phyloP scores from a whole-genome alignment of 176 grass and related monocot genomes.

The Elymus sibiricus region DNA sequence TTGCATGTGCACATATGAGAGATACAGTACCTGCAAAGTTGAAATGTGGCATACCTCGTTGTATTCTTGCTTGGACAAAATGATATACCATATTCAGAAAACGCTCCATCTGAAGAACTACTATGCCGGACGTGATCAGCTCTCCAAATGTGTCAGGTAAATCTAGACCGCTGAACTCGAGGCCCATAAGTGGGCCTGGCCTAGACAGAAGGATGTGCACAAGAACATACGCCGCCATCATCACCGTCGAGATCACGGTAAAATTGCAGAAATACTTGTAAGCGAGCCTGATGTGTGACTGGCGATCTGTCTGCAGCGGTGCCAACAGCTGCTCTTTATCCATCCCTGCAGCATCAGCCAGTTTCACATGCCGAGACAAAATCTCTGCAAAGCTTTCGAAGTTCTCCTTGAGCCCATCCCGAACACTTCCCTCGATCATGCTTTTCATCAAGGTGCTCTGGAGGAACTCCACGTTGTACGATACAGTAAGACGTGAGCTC shows the following conservation, averaged over 20 bases:
- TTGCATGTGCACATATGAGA: background rate
- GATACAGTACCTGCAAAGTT: background rate
- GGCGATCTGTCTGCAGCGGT: slow-evolving; percentile 54
- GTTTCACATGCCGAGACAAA: slow-evolving; percentile 56
- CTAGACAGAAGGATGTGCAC: slow-evolving; percentile 67
- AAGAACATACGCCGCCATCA: slow-evolving; percentile 68
- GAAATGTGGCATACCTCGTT: slow-evolving; percentile 48
- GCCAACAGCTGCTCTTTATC: slow-evolving; percentile 83
- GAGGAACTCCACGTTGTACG: slow-evolving; percentile 72
- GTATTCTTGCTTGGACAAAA: slow-evolving; percentile 79
- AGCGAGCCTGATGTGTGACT: slow-evolving; percentile 53
- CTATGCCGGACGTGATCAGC: slow-evolving; percentile 60
- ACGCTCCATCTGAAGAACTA: slow-evolving; percentile 67
- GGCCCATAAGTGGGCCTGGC: slow-evolving; percentile 39
- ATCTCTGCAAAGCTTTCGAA: slow-evolving; percentile 57
- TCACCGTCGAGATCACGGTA: slow-evolving; percentile 44
- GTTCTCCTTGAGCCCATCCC: slow-evolving; percentile 74
- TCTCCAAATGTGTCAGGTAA: slow-evolving; percentile 78
- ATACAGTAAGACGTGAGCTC: slow-evolving; percentile 51
- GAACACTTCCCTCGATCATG: slow-evolving; percentile 69
- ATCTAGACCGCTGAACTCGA: slow-evolving; percentile 82
- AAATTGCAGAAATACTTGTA: slow-evolving; percentile 82
- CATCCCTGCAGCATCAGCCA: slow-evolving; percentile 38
- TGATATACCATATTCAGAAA: slow-evolving; percentile 60
- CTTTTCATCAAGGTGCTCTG: slow-evolving; percentile 80